Evolutionary conservation across 2,329 filamentous ascomycete genomes (phyloP), one percentile per base, ranked within the genome.

Genomic region (Ophiosphaerella narmari): DNA sequence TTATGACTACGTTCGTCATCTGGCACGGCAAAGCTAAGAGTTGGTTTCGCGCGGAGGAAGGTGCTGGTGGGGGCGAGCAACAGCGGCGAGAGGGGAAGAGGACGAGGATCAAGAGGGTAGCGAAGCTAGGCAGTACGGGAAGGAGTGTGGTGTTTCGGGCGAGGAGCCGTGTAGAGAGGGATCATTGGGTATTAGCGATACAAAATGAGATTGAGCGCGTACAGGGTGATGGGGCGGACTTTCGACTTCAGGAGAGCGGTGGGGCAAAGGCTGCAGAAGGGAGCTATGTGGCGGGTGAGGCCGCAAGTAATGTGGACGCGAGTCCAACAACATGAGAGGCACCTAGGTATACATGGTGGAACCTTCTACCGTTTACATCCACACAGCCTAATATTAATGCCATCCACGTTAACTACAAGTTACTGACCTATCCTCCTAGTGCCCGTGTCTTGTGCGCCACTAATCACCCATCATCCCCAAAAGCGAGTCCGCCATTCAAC

Each of bases 101-200:
- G 13, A 70, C 79, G 42, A 78, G 79, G 53, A 72, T 87, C 49
- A 84, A 82, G 57, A 73, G 82, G 34, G 86, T 88, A 1, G 83
- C 82, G 24, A 79, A 81, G 53, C 69, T 88, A 24, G 86, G 86
- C 9, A 78, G 79, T 7, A 81, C 82, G 26, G 86, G 86, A 4
- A 74, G 83, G 37, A 84, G 81, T 35, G 80, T 87, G 41, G 85
- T 88, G 11, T 88, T 88, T 65, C 84, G 85, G 62, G 81, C 85
- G 32, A 77, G 85, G 45, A 86, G 82, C 67, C 75, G 86, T 8
- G 80, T 85, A 1, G 86, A 88, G 68, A 79, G 85, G 52, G 86
- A 88, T 70, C 81, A 84, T 59, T 88, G 86, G 86, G 86, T 88
- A 21, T 70, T 87, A 66, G 84, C 79, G 32, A 83, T 88, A 50